Percentiles rank a stretch among this genome's conserved stretches.
Evolutionary conservation across 306 rosid genomes (phyloP).

Genomic region (Corylus heterophylla): DNA sequence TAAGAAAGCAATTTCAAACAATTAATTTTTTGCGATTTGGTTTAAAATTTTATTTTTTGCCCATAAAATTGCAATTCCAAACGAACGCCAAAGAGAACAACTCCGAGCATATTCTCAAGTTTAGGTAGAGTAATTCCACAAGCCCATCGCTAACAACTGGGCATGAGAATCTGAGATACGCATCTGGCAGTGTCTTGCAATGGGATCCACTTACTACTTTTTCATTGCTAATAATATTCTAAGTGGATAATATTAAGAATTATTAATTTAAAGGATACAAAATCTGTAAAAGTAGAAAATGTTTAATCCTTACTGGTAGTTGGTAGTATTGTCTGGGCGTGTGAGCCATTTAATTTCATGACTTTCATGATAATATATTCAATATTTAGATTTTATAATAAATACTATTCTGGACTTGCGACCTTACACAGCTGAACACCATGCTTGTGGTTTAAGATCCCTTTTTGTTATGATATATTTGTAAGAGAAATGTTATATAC

Average conservation of each 20-base stretch:
- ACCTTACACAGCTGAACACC: no score
- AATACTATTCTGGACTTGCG: no score
- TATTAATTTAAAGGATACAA: not conserved
- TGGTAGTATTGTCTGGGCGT: not conserved
- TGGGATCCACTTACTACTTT: not conserved
- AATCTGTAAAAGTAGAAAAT: not conserved
- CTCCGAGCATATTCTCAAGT: conserved; percentile 21
- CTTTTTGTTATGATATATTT: no score
- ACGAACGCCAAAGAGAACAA: not conserved
- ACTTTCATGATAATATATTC: no score
- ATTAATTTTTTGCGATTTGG: no score
- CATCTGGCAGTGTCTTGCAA: not conserved
- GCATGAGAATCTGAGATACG: not conserved
- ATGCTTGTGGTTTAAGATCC: no score
- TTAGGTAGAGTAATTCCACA: conserved; percentile 24
- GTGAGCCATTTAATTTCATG: not conserved
- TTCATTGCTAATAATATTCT: not conserved
- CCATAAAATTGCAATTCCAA: no score
- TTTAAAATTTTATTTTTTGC: no score
- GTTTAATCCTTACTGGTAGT: not conserved
- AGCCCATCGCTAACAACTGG: not conserved
- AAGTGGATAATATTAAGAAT: not conserved
- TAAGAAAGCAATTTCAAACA: no score
- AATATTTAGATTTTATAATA: no score
- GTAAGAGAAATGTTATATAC: no score